Percentiles rank a stretch among this genome's conserved stretches.
phyloP scores from a whole-genome alignment of 202 grass and related monocot species.

The Brachypodium distachyon region DNA sequence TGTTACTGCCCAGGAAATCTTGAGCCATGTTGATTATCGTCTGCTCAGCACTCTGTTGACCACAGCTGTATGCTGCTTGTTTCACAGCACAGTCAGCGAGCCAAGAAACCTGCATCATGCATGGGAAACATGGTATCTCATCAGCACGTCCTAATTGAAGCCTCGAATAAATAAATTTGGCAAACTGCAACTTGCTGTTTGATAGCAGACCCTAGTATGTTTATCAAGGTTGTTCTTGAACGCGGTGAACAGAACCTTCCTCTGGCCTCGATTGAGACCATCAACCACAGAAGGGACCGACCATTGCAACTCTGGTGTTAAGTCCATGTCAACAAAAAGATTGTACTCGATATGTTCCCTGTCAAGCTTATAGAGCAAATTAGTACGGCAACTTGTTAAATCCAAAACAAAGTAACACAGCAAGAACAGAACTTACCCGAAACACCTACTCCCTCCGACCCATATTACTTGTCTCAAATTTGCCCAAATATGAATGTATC shows the following conservation, averaged over 20 bases:
- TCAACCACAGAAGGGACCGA: neutral
- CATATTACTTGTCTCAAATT: too few relatives aligned
- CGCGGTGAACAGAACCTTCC: neutral
- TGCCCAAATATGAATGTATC: too few relatives aligned
- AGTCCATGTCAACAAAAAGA: neutral
- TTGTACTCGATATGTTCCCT: neutral
- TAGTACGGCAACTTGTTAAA: too few relatives aligned
- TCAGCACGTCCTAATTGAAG: neutral
- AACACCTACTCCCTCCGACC: too few relatives aligned
- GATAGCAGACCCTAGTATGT: neutral
- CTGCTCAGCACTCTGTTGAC: neutral
- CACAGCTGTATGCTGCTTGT: neutral
- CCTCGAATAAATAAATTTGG: neutral
- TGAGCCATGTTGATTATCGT: neutral
- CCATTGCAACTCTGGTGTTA: neutral
- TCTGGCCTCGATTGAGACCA: neutral
- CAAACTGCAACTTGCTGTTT: neutral
- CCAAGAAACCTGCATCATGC: neutral
- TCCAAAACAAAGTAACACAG: too few relatives aligned
- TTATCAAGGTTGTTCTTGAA: neutral
- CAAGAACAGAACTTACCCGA: too few relatives aligned
- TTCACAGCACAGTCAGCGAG: neutral
- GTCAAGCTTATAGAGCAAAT: too few relatives aligned
- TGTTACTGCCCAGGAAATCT: neutral
- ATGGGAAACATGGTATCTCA: neutral